phyloP scores from a whole-genome alignment of 768 basidiomycete genomes.

The Lactarius indigo region DNA sequence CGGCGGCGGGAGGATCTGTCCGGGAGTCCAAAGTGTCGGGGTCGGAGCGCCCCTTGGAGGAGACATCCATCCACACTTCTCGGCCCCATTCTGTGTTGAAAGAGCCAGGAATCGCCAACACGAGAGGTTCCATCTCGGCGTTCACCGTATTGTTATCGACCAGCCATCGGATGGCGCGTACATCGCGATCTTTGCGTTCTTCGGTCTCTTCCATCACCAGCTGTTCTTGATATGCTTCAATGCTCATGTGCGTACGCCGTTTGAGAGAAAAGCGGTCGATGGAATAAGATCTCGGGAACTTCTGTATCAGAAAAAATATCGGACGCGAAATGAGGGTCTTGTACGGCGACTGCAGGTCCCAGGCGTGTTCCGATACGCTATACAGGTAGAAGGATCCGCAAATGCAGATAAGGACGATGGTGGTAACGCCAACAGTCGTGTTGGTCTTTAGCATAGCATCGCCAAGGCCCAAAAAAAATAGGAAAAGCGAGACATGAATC shows the following conservation, averaged over 20 bases:
- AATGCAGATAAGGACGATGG: conserved; percentile 6
- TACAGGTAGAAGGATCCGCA: conserved; percentile 22
- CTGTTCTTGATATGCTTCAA: background rate
- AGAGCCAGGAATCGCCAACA: conserved; percentile 9
- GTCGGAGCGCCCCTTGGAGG: background rate
- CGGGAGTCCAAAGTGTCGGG: background rate
- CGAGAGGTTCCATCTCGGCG: conserved; percentile 5
- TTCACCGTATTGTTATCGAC: background rate
- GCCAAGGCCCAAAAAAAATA: conserved; percentile 49
- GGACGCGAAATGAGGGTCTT: conserved; percentile 10
- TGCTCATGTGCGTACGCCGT: background rate
- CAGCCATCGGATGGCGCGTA: conserved; percentile 5
- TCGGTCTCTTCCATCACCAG: conserved; percentile 7
- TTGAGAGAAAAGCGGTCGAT: background rate
- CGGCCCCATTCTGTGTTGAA: conserved; percentile 10
- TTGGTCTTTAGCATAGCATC: conserved; percentile 38
- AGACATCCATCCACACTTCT: conserved; percentile 5
- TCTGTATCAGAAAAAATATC: conserved; percentile 14
- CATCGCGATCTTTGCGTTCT: background rate
- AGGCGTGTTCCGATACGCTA: background rate
- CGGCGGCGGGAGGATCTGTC: background rate
- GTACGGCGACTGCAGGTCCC: conserved; percentile 17
- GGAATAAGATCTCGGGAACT: background rate
- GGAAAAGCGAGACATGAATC: conserved; percentile 48
- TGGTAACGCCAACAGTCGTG: conserved; percentile 4